phyloP scores from a whole-genome alignment of 306 rosid genomes.

The Leucaena leucocephala region DNA sequence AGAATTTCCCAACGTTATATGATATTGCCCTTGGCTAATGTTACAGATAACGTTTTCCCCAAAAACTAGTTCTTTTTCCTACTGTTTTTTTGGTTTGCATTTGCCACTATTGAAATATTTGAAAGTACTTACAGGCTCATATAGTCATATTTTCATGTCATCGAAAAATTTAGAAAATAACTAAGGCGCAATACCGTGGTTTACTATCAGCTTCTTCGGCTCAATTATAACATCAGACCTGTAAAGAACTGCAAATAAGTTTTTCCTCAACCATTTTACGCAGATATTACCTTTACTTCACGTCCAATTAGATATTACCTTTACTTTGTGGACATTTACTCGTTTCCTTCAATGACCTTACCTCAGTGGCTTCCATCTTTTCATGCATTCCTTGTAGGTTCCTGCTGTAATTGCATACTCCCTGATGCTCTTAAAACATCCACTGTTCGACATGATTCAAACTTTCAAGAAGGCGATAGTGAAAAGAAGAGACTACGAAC shows the following conservation, averaged over 20 bases:
- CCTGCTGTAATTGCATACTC: constrained; percentile 82
- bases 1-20: background rate
- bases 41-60: background rate
- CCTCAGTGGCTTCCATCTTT: constrained; percentile 13
- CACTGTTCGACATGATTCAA: constrained; percentile 57
- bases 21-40: constrained; percentile 4
- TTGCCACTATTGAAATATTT: background rate
- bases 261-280: background rate
- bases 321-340: background rate
- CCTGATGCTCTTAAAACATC: constrained; percentile 82
- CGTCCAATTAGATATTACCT: background rate
- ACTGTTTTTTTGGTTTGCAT: constrained; percentile 10
- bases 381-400: constrained; percentile 57
- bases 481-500: constrained; percentile 75
- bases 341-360: background rate
- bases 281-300: too few species aligned
- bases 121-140: background rate
- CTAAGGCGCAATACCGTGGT: background rate
- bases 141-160: background rate
- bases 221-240: background rate
- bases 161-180: background rate
- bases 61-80: background rate
- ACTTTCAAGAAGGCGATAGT: constrained; percentile 54
- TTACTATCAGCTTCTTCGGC: background rate
- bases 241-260: background rate